phyloP scores from a whole-genome alignment of 73 alveolate species.

The Stentor coeruleus region DNA sequence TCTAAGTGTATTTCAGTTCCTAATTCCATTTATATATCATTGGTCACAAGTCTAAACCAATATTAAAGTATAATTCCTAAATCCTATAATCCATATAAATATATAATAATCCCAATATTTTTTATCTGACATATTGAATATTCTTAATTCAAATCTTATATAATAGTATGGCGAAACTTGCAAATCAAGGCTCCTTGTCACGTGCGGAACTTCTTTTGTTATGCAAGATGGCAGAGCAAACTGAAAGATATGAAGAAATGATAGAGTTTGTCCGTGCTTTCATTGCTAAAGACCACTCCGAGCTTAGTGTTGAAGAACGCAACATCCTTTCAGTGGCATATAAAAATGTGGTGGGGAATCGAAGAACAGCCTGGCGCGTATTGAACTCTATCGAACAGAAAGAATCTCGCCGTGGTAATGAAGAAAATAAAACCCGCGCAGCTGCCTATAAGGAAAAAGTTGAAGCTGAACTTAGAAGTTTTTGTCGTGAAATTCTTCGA shows the following conservation, averaged over 20 bases:
- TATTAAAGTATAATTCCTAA: too few relatives aligned
- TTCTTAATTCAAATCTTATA: too few relatives aligned
- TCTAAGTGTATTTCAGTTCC: too few relatives aligned
- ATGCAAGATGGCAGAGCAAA: constrained; percentile 67
- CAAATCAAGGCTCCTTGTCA: too few relatives aligned
- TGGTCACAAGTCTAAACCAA: too few relatives aligned
- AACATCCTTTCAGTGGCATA: constrained; percentile 58
- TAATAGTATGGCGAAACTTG: too few relatives aligned
- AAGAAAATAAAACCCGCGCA: constrained; percentile 54
- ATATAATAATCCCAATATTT: too few relatives aligned
- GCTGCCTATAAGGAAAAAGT: constrained; percentile 56
- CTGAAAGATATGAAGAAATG: constrained; percentile 65
- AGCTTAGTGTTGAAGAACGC: constrained; percentile 62
- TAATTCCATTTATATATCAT: too few relatives aligned
- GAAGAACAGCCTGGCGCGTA: constrained; percentile 53
- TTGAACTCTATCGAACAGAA: constrained; percentile 66
- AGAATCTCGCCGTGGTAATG: too few relatives aligned
- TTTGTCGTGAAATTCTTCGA: constrained; percentile 49
- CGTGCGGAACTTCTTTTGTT: too few relatives aligned
- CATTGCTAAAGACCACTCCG: constrained; percentile 45
- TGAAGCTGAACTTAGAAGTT: constrained; percentile 51
- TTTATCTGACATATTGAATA: too few relatives aligned
- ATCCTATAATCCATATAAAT: too few relatives aligned
- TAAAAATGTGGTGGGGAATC: constrained; percentile 47
- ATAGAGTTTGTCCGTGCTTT: constrained; percentile 50